A percentile compares a stretch with the other conserved stretches of the same genome.
These are phyloP conservation scores for Xylaria longipes DNA, from an alignment of 495 filamentous ascomycete species.

Conservation along the genomic window DNA sequence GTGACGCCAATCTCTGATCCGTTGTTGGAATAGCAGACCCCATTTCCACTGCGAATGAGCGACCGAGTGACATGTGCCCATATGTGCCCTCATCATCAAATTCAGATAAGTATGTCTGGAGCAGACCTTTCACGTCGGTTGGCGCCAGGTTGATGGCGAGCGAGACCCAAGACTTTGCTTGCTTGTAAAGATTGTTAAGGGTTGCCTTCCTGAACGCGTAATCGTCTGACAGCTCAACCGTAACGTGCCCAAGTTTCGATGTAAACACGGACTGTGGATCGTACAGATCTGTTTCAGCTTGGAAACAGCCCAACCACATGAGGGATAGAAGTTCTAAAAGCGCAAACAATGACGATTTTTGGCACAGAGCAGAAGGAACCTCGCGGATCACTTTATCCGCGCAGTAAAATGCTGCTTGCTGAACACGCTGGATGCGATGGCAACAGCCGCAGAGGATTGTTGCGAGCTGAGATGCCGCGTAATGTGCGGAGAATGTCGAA, in stretches of 20 bases:
- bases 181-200: constrained; percentile 75
- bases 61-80: constrained; percentile 89
- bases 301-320: constrained; percentile 93
- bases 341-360: constrained; percentile 87
- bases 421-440: constrained; percentile 87
- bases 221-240: constrained; percentile 89
- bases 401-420: constrained; percentile 78
- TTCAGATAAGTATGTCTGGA: constrained; percentile 94
- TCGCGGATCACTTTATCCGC: constrained; percentile 83
- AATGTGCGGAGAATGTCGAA: constrained; percentile 79
- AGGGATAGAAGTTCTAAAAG: constrained; percentile 88
- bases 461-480: constrained; percentile 85
- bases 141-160: constrained; percentile 83
- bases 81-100: constrained; percentile 87
- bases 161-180: constrained; percentile 80
- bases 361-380: constrained; percentile 89
- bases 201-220: constrained; percentile 80
- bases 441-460: constrained; percentile 86
- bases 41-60: constrained; percentile 94
- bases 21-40: constrained; percentile 85
- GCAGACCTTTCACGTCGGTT: constrained; percentile 89
- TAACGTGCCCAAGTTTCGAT: constrained; percentile 74
- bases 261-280: constrained; percentile 80
- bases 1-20: constrained; percentile 81
- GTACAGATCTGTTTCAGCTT: constrained; percentile 93